Base-by-base conservation (phyloP, 1,139 yeast genomes). In the Nakaseomyces glabratus region DNA sequence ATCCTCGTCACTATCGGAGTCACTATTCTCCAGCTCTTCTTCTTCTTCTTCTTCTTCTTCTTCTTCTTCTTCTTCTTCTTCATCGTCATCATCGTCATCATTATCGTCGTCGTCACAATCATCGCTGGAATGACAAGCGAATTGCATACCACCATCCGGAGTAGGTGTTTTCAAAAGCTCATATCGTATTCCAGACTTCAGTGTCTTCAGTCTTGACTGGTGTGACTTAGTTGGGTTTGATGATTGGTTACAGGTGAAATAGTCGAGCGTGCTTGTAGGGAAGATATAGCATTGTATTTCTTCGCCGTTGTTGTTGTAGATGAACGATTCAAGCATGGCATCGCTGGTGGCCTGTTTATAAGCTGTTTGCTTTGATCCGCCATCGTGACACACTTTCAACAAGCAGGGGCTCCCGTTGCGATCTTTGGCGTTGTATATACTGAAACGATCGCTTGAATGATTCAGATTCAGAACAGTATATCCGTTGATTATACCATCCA, bases 71-170 rank as follows among this genome's bases (percentile, higher is more conserved):
- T 31, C 28, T 2, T 21, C 33, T 7, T 16, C 21, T 6, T 31
- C 33, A 21, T 23, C 12, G 10, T 21, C 25, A 16, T 17, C 17
- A 10, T 21, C 33, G 28, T 12, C 20, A 28, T 31, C 21, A 17
- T 28, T 21, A 9, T 12, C 24, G 33, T 17, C 20, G 20, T 21
- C 20, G 3, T 23, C 22, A 16, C 26, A 11, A 6, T 15, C 33
- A 5, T 25, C 29, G 26, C 26, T 8, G 14, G 11, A 8, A 7
- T 23, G 26, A 7, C 26, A 29, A 6, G 32, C 24, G 4, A 20
- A 24, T 18, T 20, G 32, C 32, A 29, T 29, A 14, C 24, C 24
- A 4, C 24, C 32, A n/a, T 20, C 16, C 7, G 24, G 32, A 5
- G 24, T 29, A 13, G 32, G 24, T 4, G 24, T 29, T 5, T 29